Percentiles rank a stretch among this genome's conserved stretches.
Evolutionary conservation across 768 basidiomycete genomes (phyloP).

Genomic region (Cystobasidium ongulense): DNA sequence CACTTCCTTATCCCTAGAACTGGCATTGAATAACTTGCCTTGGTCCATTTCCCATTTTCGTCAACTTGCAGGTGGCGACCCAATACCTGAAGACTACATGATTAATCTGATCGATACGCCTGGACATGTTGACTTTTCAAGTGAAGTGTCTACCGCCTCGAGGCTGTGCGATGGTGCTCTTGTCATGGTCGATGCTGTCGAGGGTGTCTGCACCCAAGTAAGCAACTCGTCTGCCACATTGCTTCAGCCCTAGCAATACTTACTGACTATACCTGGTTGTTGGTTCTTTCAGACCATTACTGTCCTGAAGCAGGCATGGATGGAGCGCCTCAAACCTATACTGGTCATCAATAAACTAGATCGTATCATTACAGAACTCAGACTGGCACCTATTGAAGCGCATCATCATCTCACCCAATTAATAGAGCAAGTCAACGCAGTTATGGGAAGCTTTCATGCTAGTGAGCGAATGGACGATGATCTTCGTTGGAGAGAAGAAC

Average conservation of each 20-base stretch:
- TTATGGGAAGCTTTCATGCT: constrained; percentile 94
- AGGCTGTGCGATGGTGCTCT: constrained; percentile 90
- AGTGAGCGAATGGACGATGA: constrained; percentile 96
- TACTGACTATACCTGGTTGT: too few species aligned
- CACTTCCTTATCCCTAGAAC: background rate
- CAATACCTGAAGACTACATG: constrained; percentile 59
- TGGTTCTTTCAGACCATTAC: constrained; percentile 74
- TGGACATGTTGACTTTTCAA: constrained; percentile 96
- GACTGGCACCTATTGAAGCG: constrained; percentile 79
- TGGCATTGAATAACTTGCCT: background rate
- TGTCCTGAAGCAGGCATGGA: constrained; percentile 89
- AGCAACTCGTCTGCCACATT: constrained; percentile 38
- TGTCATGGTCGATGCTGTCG: constrained; percentile 89
- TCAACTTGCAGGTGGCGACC: constrained; percentile 23
- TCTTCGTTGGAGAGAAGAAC: constrained; percentile 82
- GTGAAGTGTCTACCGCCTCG: constrained; percentile 90
- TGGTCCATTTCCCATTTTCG: background rate
- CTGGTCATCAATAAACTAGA: constrained; percentile 97
- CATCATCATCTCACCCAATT: constrained; percentile 87
- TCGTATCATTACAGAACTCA: constrained; percentile 84
- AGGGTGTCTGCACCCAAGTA: constrained; percentile 96
- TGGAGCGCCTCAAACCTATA: constrained; percentile 75
- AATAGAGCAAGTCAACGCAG: constrained; percentile 94
- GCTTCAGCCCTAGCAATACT: too few species aligned
- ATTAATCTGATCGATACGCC: constrained; percentile 98